Percentiles rank a stretch among this genome's conserved stretches.
Conservation (phyloP, 2,329 filamentous ascomycete genomes). For the Neonectria hederae region DNA sequence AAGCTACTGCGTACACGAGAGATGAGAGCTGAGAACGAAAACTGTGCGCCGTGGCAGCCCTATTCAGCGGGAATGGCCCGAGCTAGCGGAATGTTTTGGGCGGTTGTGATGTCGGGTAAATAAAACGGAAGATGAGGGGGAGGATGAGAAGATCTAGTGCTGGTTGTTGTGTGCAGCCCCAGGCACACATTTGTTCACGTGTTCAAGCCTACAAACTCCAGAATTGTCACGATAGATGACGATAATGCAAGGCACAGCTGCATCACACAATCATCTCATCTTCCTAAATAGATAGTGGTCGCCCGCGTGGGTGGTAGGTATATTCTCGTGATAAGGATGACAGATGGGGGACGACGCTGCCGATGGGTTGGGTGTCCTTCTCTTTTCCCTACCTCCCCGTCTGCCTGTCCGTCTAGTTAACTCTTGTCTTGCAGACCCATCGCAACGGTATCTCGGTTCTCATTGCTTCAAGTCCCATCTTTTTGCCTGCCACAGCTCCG, state of each 20-base stretch:
- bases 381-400: background rate
- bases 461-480: background rate
- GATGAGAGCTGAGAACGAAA: background rate
- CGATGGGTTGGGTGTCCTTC: constrained; percentile 6
- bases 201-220: background rate
- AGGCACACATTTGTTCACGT: background rate
- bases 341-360: background rate
- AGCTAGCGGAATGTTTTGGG: no score
- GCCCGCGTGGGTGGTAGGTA: background rate
- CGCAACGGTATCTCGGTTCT: background rate
- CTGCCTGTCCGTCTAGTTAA: background rate
- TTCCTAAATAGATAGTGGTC: background rate
- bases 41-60: background rate
- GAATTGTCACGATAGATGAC: background rate
- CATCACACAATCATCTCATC: background rate
- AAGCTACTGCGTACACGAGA: no score
- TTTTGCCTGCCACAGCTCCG: background rate
- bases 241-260: background rate
- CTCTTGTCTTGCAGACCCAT: background rate
- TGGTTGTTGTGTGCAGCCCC: background rate
- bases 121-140: background rate
- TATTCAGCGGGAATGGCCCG: background rate
- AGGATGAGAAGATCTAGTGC: constrained; percentile 1
- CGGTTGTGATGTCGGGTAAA: background rate
- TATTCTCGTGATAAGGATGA: background rate